Conservation (phyloP, 805 yeast species). For the Candida ficus region DNA sequence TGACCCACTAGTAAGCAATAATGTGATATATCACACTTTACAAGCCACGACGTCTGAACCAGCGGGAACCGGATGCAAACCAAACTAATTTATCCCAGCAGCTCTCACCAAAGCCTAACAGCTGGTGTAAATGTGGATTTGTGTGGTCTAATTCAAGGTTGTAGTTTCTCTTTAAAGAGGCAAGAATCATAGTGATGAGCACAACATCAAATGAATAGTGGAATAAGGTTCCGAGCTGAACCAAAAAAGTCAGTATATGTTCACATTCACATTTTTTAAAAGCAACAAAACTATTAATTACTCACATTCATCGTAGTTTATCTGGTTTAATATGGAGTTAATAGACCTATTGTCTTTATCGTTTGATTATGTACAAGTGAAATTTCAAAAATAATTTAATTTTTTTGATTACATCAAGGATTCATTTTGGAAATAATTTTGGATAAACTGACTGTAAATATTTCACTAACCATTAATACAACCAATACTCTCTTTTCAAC, state of each 20-base stretch:
- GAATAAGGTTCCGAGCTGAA: not conserved
- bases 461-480: too few relatives aligned
- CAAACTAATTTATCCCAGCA: constrained; percentile 8
- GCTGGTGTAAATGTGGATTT: constrained; percentile 1
- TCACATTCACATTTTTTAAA: too few relatives aligned
- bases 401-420: too few relatives aligned
- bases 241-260: not conserved
- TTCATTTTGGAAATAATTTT: too few relatives aligned
- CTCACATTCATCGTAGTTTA: constrained; percentile 3
- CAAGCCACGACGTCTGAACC: constrained; percentile 6
- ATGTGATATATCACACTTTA: not conserved
- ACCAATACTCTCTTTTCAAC: too few relatives aligned
- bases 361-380: not conserved
- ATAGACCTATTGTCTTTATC: too few relatives aligned
- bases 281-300: too few relatives aligned
- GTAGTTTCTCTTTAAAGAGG: constrained; percentile 7
- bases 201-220: constrained; percentile 8
- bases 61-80: constrained; percentile 6
- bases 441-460: too few relatives aligned
- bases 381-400: not conserved
- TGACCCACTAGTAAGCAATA: constrained; percentile 4
- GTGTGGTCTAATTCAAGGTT: constrained; percentile 4
- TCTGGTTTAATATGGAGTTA: not conserved
- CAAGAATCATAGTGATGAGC: constrained; percentile 6
- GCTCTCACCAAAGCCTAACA: constrained; percentile 4